A percentile compares a stretch with the other conserved stretches of the same genome.
Conservation (phyloP, 2,329 filamentous ascomycete species). For the Cladophialophora psammophila region DNA sequence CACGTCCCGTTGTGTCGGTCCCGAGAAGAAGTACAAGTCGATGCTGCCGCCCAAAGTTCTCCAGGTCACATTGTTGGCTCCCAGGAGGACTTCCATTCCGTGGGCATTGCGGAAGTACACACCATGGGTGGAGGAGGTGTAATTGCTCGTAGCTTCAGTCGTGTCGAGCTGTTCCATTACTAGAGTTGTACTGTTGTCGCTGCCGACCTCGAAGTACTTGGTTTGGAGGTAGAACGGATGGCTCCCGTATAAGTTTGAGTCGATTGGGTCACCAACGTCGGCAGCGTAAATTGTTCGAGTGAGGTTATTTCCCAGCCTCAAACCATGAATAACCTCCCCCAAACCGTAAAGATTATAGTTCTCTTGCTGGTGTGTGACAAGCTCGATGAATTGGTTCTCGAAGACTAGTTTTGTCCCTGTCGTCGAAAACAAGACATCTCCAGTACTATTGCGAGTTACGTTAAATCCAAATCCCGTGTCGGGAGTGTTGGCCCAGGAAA, state of each 20-base stretch:
- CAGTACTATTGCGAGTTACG: constrained; percentile 64
- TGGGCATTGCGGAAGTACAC: constrained; percentile 80
- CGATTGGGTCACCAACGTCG: constrained; percentile 71
- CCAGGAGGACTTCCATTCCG: constrained; percentile 74
- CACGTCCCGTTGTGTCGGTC: constrained; percentile 72
- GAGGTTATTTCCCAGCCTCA: constrained; percentile 75
- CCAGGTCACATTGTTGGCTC: constrained; percentile 72
- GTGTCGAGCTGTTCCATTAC: constrained; percentile 60
- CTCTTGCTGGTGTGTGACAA: constrained; percentile 69
- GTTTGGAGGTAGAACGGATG: constrained; percentile 84
- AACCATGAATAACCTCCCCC: constrained; percentile 74
- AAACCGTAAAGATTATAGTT: constrained; percentile 79
- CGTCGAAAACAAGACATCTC: constrained; percentile 74
- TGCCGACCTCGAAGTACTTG: constrained; percentile 70
- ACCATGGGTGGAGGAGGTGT: constrained; percentile 70
- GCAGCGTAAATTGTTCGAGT: constrained; percentile 73
- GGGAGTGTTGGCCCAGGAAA: constrained; percentile 60
- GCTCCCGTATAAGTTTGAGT: constrained; percentile 73
- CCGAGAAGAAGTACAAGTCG: constrained; percentile 80
- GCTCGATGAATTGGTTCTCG: constrained; percentile 80
- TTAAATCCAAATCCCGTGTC: constrained; percentile 65
- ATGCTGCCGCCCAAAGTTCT: constrained; percentile 76
- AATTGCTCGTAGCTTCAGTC: constrained; percentile 58
- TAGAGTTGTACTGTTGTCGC: constrained; percentile 59
- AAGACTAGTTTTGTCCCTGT: constrained; percentile 70